Evolutionary conservation across 23 red algal genomes (phyloP).

Genomic region (Gracilaria caudata): DNA sequence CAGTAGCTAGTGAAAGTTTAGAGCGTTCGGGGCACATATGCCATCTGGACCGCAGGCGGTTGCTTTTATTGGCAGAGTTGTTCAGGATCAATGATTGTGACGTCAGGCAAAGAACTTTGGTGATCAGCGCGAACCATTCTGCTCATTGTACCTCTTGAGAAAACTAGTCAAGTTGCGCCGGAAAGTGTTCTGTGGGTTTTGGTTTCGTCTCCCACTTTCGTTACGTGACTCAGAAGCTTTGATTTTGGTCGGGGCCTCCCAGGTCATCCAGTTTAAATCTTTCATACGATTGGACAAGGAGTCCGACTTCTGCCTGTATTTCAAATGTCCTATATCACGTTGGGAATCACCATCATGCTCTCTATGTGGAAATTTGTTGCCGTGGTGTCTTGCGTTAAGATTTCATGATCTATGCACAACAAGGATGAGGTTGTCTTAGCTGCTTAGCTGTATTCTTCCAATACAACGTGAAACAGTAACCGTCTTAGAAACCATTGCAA

Average conservation of each 20-base stretch:
- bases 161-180: not conserved
- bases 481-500: not conserved
- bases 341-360: not conserved
- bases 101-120: not conserved
- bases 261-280: not conserved
- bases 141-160: not conserved
- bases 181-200: not conserved
- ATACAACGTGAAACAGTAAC: not conserved
- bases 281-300: not conserved
- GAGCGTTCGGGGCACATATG: not conserved
- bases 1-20: not conserved
- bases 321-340: not conserved
- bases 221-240: not conserved
- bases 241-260: not conserved
- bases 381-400: not conserved
- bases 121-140: not conserved
- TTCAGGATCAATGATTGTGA: not conserved
- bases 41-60: not conserved
- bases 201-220: not conserved
- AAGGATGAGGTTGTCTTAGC: not conserved
- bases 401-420: not conserved
- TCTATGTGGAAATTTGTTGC: not conserved
- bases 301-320: not conserved
- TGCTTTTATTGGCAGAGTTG: not conserved
- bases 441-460: not conserved